Evolutionary conservation across 805 yeast species (phyloP).

Genomic region (Saturnispora sekii): DNA sequence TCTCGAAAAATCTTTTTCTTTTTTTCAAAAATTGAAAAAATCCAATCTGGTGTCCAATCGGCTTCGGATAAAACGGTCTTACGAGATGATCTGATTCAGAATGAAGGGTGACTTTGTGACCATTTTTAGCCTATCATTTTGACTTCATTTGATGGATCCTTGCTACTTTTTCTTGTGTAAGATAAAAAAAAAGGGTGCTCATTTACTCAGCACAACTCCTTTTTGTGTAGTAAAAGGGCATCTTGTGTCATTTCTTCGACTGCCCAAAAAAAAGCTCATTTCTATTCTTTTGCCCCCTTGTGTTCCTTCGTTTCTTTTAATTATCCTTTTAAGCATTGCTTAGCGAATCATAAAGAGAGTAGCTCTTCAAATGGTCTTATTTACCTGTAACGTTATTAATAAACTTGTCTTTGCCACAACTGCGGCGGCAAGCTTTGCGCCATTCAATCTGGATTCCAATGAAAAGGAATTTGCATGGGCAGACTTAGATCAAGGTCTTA

Average conservation of each 20-base stretch:
- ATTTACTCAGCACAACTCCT: background rate
- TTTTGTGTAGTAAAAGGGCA: background rate
- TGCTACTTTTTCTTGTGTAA: background rate
- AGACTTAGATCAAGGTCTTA: constrained; percentile 38
- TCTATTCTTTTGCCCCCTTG: background rate
- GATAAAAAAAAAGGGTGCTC: background rate
- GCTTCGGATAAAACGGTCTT: too few relatives aligned
- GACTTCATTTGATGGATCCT: background rate
- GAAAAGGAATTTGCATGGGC: constrained; percentile 45
- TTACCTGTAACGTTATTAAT: background rate
- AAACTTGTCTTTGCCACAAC: background rate
- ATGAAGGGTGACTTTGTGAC: too few relatives aligned
- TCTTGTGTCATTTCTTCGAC: background rate
- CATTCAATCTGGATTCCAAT: constrained; percentile 41
- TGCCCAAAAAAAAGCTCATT: background rate
- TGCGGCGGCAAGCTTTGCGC: constrained; percentile 30
- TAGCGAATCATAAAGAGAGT: too few relatives aligned
- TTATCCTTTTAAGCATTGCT: background rate
- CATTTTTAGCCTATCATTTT: too few relatives aligned
- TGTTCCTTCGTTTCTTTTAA: background rate
- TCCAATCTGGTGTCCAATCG: too few relatives aligned
- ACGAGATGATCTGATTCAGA: too few relatives aligned
- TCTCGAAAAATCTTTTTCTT: too few relatives aligned
- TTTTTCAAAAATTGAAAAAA: too few relatives aligned
- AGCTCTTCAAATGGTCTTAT: background rate